Evolutionary conservation across 176 grass and related monocot species (phyloP).

Genomic region (Raddia distichophylla): DNA sequence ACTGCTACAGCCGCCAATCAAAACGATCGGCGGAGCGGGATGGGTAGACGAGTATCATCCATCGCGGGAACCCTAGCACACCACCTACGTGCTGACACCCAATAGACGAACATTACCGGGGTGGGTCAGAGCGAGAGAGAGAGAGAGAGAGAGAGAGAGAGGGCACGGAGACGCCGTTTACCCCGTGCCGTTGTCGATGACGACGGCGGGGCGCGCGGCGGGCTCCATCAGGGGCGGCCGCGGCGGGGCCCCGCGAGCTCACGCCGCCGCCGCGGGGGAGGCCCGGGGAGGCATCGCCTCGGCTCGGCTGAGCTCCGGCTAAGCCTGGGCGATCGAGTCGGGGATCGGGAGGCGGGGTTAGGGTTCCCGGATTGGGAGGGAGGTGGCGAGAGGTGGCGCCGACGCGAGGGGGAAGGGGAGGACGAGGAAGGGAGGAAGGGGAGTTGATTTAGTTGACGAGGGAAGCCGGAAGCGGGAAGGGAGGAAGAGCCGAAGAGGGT

Average conservation of each 20-base stretch:
- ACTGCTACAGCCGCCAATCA: neutral
- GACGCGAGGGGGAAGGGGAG: neutral
- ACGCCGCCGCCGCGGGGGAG: conserved; percentile 31
- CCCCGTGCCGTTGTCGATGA: conserved; percentile 98
- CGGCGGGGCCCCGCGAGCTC: conserved; percentile 26
- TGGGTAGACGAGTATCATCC: neutral
- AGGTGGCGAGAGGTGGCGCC: conserved; percentile 5
- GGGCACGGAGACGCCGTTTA: neutral
- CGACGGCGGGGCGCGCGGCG: conserved; percentile 78
- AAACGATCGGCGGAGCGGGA: too few species aligned
- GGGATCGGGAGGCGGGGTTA: neutral
- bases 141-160: neutral
- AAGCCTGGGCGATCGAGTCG: neutral
- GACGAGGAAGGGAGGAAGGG: neutral
- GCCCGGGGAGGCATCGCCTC: conserved; percentile 36
- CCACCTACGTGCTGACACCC: neutral
- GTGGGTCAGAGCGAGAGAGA: neutral
- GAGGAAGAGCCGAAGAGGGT: too few species aligned
- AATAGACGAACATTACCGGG: neutral
- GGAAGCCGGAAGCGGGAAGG: conserved; percentile 41
- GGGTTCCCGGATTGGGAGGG: neutral
- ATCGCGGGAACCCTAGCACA: neutral
- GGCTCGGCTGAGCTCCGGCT: neutral
- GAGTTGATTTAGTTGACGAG: conserved; percentile 49
- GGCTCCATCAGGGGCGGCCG: conserved; percentile 62